A percentile compares a stretch with the other conserved stretches of the same genome.
phyloP scores from a whole-genome alignment of 345 rosid genomes.

The Eucalyptus tenuipes region DNA sequence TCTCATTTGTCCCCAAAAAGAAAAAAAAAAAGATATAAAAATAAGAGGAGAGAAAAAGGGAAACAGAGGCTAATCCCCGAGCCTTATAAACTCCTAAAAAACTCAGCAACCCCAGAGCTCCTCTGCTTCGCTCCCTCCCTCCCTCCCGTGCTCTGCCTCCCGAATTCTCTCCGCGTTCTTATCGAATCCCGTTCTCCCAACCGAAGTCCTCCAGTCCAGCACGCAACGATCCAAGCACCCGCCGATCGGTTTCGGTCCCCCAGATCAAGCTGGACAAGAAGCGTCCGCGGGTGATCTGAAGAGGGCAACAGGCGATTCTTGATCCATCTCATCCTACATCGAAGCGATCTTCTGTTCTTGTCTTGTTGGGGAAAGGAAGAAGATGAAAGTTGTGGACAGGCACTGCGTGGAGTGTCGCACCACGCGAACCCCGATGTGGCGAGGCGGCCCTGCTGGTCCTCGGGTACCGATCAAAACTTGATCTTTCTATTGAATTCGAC shows the following conservation, averaged over 20 bases:
- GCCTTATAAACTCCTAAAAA: neutral
- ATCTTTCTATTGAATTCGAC: neutral
- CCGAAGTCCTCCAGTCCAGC: neutral
- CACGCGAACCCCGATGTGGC: constrained; percentile 78
- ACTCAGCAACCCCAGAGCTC: neutral
- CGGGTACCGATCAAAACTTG: constrained; percentile 18
- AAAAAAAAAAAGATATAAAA: neutral
- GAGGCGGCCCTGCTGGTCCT: constrained; percentile 85
- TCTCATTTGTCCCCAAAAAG: neutral
- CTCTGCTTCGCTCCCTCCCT: neutral
- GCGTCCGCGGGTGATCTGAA: neutral
- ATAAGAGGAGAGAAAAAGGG: neutral
- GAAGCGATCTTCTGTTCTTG: neutral
- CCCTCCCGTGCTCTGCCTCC: neutral
- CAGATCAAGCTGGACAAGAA: neutral
- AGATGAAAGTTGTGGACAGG: constrained; percentile 1
- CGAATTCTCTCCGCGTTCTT: neutral
- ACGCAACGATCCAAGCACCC: neutral
- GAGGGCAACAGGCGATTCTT: neutral
- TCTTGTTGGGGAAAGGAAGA: neutral
- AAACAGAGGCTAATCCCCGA: neutral
- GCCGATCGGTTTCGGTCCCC: neutral
- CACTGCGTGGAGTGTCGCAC: constrained; percentile 69
- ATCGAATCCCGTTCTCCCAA: neutral
- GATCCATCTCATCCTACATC: neutral